Evolutionary conservation across 306 rosid species (phyloP).

Genomic region (Vigna angularis): DNA sequence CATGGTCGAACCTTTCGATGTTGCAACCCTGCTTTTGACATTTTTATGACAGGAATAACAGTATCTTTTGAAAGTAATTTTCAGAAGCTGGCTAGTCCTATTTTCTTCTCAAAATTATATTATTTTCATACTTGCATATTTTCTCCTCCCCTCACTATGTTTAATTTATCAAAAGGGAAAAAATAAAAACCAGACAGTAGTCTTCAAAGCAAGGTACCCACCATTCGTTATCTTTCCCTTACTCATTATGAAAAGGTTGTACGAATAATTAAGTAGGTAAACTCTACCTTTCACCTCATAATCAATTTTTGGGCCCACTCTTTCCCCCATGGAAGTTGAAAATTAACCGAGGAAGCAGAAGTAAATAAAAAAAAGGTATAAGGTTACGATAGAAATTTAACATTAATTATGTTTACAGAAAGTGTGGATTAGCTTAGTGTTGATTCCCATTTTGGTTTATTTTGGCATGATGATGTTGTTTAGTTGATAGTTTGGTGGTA

Average conservation of each 20-base stretch:
- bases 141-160: neutral
- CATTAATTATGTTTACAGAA: neutral
- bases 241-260: slow-evolving; percentile 17
- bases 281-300: slow-evolving; percentile 30
- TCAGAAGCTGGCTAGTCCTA: slow-evolving; percentile 25
- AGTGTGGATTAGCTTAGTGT: no score
- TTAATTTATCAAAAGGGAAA: neutral
- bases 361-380: neutral
- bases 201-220: slow-evolving; percentile 36
- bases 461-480: slow-evolving; percentile 17
- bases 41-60: slow-evolving; percentile 38
- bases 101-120: slow-evolving; percentile 17
- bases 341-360: neutral
- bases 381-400: neutral
- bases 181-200: neutral
- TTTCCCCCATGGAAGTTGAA: neutral
- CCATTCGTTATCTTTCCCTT: slow-evolving; percentile 30
- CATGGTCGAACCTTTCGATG: slow-evolving; percentile 17
- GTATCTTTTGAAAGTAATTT: slow-evolving; percentile 31
- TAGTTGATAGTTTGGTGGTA: slow-evolving; percentile 25
- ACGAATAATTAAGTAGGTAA: slow-evolving; percentile 33
- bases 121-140: neutral
- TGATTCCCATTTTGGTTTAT: slow-evolving; percentile 13
- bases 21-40: slow-evolving; percentile 33
- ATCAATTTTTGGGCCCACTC: slow-evolving; percentile 4